Base-by-base conservation (phyloP, 495 filamentous ascomycete genomes). In the Neurospora sp. region DNA sequence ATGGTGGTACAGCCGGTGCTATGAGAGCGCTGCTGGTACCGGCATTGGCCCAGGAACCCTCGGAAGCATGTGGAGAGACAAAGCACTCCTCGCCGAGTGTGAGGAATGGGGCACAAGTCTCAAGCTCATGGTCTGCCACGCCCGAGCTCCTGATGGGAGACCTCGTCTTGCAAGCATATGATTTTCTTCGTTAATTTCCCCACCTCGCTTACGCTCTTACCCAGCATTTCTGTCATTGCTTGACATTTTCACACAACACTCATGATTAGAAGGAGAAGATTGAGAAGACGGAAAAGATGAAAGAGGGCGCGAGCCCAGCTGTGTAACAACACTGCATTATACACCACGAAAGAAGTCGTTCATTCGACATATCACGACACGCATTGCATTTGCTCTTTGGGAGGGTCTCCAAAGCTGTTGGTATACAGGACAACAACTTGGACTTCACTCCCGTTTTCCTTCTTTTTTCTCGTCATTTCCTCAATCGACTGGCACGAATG, bases 1-100 rank as follows among this genome's bases (percentile, higher is more conserved):
- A 45, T 99, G 94, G 94, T 98, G 96, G 96, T 98, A 97, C 81
- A 91, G 88, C 5, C 87, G 90, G 69, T 97, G 94, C 84, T 98
- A 98, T 79, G 96, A 98, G 83, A 85, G 81, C 65, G 79, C 80
- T 8, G 86, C 86, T 27, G 83, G 86, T 8, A 83, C 90, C 17
- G 81, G 87, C 35, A 82, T 85, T 2, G 83, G 87, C 37, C 40
- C 74, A 3, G 87, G 84, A 38, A 85, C 86, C 70, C 78, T 80
- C 73, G 76, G 70, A 14, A 94, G 91, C 78, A 93, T 99, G 78
- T 98, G 94, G 92, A 84, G 85, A 53, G 93, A 98, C 75, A 87
- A 86, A 72, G 85, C 86, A 42, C 79, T 98, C 42, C 83, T 98
- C 40, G 86, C 87, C 41, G 96, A 99, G 82, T 98, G 94, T 75